Conservation (phyloP, 106 monocot genomes). For the Allium sativum region DNA sequence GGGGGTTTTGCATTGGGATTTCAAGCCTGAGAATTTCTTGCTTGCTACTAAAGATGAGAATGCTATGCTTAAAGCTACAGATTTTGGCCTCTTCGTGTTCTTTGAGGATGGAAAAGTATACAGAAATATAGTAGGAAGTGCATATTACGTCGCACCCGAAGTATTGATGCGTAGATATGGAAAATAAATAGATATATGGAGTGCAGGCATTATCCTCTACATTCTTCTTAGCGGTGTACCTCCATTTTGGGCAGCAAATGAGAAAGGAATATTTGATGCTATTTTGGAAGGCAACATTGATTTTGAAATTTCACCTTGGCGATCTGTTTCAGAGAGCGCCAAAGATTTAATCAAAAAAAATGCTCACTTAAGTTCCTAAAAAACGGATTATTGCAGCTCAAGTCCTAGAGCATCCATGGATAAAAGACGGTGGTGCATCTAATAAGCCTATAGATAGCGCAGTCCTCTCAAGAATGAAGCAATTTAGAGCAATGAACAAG, state of each 20-base stretch:
- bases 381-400: conserved; percentile 58
- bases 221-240: too few relatives aligned
- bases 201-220: too few relatives aligned
- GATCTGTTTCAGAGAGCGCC: conserved; percentile 50
- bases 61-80: conserved; percentile 44
- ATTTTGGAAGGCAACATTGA: conserved; percentile 43
- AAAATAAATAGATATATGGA: too few relatives aligned
- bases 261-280: conserved; percentile 79
- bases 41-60: conserved; percentile 28
- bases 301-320: conserved; percentile 52
- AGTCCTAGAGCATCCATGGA: conserved; percentile 68
- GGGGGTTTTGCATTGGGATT: conserved; percentile 69
- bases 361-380: conserved; percentile 49
- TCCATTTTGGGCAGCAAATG: too few relatives aligned
- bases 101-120: conserved; percentile 70
- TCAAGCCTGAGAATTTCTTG: conserved; percentile 69
- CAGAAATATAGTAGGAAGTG: too few relatives aligned
- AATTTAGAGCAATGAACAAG: conserved; percentile 88
- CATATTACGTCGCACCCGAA: too few relatives aligned
- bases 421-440: conserved; percentile 45
- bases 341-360: conserved; percentile 57
- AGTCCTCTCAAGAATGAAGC: conserved; percentile 67
- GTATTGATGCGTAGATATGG: too few relatives aligned
- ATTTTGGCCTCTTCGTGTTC: conserved; percentile 71
- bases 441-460: conserved; percentile 66